Base-by-base conservation (phyloP, 805 yeast genomes). In the Saturnispora mendoncae region DNA sequence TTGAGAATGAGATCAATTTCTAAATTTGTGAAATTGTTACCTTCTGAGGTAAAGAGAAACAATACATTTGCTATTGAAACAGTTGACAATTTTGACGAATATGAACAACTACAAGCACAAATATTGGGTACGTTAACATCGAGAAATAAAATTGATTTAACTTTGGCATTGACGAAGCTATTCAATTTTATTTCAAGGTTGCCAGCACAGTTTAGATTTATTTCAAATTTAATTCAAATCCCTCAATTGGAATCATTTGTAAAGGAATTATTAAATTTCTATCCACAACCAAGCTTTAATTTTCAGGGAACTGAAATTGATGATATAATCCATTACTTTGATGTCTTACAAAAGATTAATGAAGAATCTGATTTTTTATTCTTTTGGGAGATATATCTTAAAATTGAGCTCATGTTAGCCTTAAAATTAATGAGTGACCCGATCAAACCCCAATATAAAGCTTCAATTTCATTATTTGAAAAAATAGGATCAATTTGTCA, bases 51-150 rank as follows among this genome's bases (percentile, higher is more conserved):
- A 1, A 33, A 14, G 15, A 15, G 18, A 10, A 32, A 33, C 6
- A 21, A 39, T 18, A 17, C 23, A 3, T 39, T 32, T 33, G 42
- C 36, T 12, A 24, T 20, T 7, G 24, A 25, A 25, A 32, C 33
- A 9, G 8, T 10, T 13, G 37, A 33, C 25, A 25, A 33, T 12
- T 20, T 20, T 25, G 37, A 32, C 6, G 32, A 33, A 12, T 39
- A 25, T n/a, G 31, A 26, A 17, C 28, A 29, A 17, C 15, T 30
- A 17, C 34, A 38, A 30, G 41, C 41, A n/a, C 30, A 18, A 13
- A 23, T 38, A 2, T 32, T 38, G 2, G 41, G 41, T 13, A 38
- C 41, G 5, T 31, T 38, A 17, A 38, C 41, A 7, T 30, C 41
- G 4, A 30, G 25, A 31, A 38, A 38, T 17, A 29, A 30, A 31